Base-by-base conservation (phyloP, 768 basidiomycete genomes). In the Russula sp. region DNA sequence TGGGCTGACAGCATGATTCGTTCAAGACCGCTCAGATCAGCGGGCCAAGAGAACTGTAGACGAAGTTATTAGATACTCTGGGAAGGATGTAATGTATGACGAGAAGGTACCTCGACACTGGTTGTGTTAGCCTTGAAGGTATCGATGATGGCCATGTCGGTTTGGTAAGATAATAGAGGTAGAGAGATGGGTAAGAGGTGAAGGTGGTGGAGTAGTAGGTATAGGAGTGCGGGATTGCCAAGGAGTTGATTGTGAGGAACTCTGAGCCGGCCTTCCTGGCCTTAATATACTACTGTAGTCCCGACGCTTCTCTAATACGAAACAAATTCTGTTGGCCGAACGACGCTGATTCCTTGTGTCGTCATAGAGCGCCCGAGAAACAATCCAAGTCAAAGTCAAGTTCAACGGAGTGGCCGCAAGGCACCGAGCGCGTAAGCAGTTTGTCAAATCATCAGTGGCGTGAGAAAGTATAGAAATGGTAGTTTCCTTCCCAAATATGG, bases 1-100 rank as follows among this genome's bases (percentile, higher is more conserved):
- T 86, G 86, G 0, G 87, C 83, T 36, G 85, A 83, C 26, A 89
- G 79, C 61, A 85, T 82, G 59, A 89, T 82, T 28, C 88, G 81
- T 73, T 89, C 88, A n/a, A 88, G 65, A 34, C 86, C 86, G 32
- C 81, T 85, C 3, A 75, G 48, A 34, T 70, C 72, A 3, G 65
- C 62, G 0, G 84, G 84, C 81, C 84, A 85, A 6, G 66, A 48
- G 63, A 64, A 69, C 68, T 69, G 18, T 3, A 24, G 14, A 1
- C 2, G 28, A 18, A 16, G 8, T 28, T 20, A 30, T 44, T 16
- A 53, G 28, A 13, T n/a, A 30, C 8, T 11, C 20, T 2, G 5
- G 18, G 46, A 28, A 20, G 22, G 1, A 5, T 30, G 2, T 5
- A 30, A 2, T 18, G 42, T 11, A 20, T 22, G 36, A 10, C 20